Percentiles rank a stretch among this genome's conserved stretches.
These are phyloP conservation scores for Globisporangium polare DNA, from an alignment of 352 stramenopile species.

Conservation along the genomic window DNA sequence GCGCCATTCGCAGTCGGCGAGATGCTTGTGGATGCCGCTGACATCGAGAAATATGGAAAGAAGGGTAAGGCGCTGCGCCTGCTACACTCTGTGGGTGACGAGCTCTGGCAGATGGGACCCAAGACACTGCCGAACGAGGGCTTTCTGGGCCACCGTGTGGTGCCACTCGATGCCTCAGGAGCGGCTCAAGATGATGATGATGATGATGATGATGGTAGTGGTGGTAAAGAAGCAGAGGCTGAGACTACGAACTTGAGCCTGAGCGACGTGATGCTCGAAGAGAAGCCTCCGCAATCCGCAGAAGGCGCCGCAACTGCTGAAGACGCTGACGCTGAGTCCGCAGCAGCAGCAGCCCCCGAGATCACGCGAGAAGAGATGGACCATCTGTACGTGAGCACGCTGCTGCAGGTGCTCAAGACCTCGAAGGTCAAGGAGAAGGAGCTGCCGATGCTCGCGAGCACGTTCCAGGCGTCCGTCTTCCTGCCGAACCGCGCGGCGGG, in stretches of 20 bases:
- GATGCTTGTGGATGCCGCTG: constrained; percentile 58
- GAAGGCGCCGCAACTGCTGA: background rate
- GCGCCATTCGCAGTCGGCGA: constrained; percentile 75
- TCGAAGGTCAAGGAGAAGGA: constrained; percentile 64
- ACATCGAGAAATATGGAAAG: constrained; percentile 51
- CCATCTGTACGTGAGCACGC: constrained; percentile 48
- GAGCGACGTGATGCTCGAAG: constrained; percentile 31
- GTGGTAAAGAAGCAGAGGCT: constrained; percentile 3
- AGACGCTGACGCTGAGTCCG: constrained; percentile 6
- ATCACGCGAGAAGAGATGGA: constrained; percentile 73
- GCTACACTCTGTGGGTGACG: constrained; percentile 68
- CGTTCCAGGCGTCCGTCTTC: constrained; percentile 66
- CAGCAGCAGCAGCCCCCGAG: constrained; percentile 12
- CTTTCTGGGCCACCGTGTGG: constrained; percentile 42
- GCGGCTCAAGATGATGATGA: constrained; percentile 1
- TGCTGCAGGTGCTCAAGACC: constrained; percentile 63
- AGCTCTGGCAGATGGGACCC: constrained; percentile 71
- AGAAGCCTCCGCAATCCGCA: constrained; percentile 19
- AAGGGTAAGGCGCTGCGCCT: constrained; percentile 69
- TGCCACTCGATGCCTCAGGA: constrained; percentile 20
- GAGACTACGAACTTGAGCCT: constrained; percentile 4
- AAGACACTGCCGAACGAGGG: constrained; percentile 63
- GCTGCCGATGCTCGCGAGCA: constrained; percentile 73
- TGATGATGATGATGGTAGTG: constrained; percentile 8
- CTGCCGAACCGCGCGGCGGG: constrained; percentile 55